A percentile compares a stretch with the other conserved stretches of the same genome.
Conservation (phyloP, 176 grass and related monocot genomes). For the Ensete glaucum region DNA sequence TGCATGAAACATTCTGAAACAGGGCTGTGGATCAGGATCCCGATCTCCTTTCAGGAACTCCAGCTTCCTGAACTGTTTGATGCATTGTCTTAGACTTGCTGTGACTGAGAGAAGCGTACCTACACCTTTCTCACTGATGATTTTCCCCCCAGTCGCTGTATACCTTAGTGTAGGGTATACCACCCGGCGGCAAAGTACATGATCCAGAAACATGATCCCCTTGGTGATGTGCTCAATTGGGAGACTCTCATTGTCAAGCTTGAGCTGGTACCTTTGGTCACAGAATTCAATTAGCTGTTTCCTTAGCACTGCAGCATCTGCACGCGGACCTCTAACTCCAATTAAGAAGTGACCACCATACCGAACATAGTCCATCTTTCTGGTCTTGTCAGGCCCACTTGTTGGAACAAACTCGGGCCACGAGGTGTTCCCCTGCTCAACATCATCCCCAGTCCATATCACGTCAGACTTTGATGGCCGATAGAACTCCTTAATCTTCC, state of each 20-base stretch:
- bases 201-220: constrained; percentile 96
- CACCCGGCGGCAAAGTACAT: constrained; percentile 83
- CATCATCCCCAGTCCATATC: constrained; percentile 37
- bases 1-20: constrained; percentile 98
- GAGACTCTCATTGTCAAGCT: constrained; percentile 85
- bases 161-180: constrained; percentile 92
- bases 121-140: constrained; percentile 97
- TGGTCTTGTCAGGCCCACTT: constrained; percentile 81
- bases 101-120: constrained; percentile 90
- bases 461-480: constrained; percentile 76
- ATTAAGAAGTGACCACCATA: constrained; percentile 88
- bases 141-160: constrained; percentile 85
- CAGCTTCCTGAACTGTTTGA: constrained; percentile 82
- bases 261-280: constrained; percentile 65
- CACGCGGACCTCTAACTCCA: constrained; percentile 69
- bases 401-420: constrained; percentile 98
- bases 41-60: constrained; percentile 90
- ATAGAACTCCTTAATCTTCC: constrained; percentile 75
- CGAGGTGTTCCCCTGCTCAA: constrained; percentile 77
- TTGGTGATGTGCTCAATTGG: constrained; percentile 96
- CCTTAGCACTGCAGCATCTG: constrained; percentile 66
- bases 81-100: constrained; percentile 88
- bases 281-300: constrained; percentile 91
- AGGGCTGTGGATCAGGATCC: constrained; percentile 90
- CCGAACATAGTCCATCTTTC: constrained; percentile 86